phyloP scores from a whole-genome alignment of 257 asterid genomes.

The Sherardia arvensis region DNA sequence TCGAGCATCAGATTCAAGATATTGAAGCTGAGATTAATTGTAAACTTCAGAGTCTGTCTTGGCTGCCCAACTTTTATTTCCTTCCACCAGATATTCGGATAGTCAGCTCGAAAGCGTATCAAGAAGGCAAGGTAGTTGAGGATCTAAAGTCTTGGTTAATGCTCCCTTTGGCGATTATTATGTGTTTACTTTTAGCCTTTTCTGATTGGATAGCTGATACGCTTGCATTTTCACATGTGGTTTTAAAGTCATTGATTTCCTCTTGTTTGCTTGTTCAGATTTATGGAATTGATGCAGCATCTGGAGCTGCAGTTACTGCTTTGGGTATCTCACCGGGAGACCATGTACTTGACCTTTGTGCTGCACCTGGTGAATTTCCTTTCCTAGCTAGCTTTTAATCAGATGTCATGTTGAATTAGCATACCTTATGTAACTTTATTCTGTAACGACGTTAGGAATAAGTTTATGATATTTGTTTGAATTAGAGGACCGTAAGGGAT shows the following conservation, averaged over 20 bases:
- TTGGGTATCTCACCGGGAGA: constrained; percentile 66
- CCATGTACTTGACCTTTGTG: constrained; percentile 90
- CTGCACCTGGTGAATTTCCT: constrained; percentile 72
- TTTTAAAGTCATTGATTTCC: neutral
- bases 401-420: neutral
- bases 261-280: constrained; percentile 42
- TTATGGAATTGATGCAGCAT: constrained; percentile 97
- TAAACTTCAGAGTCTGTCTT: constrained; percentile 45
- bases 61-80: constrained; percentile 73
- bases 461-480: neutral
- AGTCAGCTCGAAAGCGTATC: constrained; percentile 69
- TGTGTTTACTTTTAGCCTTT: neutral
- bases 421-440: neutral
- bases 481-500: neutral
- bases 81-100: constrained; percentile 63
- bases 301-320: constrained; percentile 95
- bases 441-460: neutral
- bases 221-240: neutral
- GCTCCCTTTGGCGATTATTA: neutral
- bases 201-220: neutral
- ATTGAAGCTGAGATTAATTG: constrained; percentile 59
- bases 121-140: constrained; percentile 54
- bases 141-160: neutral
- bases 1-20: constrained; percentile 37
- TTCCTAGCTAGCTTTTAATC: neutral